Percentiles rank a stretch among this genome's conserved stretches.
Evolutionary conservation across 306 rosid species (phyloP).

Genomic region (Astragalus glycyphyllos): DNA sequence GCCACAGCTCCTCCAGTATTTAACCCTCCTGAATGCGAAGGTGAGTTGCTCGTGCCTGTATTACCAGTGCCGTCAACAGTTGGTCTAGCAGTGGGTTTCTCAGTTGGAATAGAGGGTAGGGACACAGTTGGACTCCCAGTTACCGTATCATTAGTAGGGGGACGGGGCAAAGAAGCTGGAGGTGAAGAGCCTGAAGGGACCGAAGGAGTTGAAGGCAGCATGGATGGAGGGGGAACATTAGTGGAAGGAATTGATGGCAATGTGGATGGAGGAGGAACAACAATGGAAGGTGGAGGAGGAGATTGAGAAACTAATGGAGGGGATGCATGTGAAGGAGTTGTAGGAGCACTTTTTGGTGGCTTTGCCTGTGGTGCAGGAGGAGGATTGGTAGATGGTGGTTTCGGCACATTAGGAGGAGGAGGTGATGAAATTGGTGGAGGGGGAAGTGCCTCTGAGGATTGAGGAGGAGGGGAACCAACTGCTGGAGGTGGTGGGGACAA

Average conservation of each 20-base stretch:
- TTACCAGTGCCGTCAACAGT: constrained; percentile 47
- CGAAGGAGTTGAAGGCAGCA: constrained; percentile 65
- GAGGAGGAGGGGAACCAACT: constrained; percentile 64
- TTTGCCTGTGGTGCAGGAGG: constrained; percentile 55
- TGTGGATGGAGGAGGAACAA: constrained; percentile 48
- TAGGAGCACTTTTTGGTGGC: constrained; percentile 61
- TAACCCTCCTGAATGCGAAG: constrained; percentile 58
- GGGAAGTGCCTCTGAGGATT: constrained; percentile 55
- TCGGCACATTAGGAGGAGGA: constrained; percentile 66
- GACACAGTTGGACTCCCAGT: constrained; percentile 39
- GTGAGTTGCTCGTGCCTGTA: constrained; percentile 3
- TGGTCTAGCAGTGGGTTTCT: constrained; percentile 65
- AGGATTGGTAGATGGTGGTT: constrained; percentile 56
- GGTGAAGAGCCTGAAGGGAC: constrained; percentile 68
- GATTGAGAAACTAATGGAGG: constrained; percentile 63
- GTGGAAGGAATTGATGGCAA: constrained; percentile 54
- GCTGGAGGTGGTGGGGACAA: constrained; percentile 56
- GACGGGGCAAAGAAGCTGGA: constrained; percentile 51
- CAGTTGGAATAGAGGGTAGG: constrained; percentile 53
- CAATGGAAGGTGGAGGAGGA: constrained; percentile 52
- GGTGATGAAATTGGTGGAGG: constrained; percentile 50
- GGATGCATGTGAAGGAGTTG: constrained; percentile 53
- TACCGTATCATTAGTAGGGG: constrained; percentile 51
- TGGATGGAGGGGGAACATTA: constrained; percentile 45
- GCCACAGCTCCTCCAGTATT: constrained; percentile 60